Evolutionary conservation across 768 basidiomycete species (phyloP).

Genomic region (Suillus americanus): DNA sequence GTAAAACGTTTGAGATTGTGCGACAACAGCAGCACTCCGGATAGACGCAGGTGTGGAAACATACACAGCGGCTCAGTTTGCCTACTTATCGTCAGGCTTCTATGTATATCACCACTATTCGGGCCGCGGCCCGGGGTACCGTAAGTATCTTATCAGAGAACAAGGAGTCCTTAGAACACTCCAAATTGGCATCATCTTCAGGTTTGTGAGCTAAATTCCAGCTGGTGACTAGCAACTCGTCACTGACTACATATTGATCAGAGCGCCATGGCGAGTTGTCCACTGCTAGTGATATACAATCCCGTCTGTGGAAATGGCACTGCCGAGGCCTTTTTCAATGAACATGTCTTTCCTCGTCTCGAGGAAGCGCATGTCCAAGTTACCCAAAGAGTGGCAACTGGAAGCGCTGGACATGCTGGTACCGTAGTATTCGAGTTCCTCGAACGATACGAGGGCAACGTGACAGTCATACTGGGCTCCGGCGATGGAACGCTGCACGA

Average conservation of each 20-base stretch:
- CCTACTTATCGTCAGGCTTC: no score
- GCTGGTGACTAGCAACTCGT: not conserved
- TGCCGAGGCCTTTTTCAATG: constrained; percentile 54
- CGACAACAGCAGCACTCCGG: not conserved
- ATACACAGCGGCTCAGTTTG: not conserved
- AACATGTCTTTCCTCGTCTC: constrained; percentile 67
- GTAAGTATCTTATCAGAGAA: not conserved
- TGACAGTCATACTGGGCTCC: constrained; percentile 64
- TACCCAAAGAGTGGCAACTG: constrained; percentile 46
- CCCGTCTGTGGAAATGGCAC: constrained; percentile 66
- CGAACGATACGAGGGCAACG: constrained; percentile 24
- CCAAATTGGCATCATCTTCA: not conserved
- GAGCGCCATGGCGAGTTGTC: constrained; percentile 31
- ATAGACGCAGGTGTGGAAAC: constrained; percentile 2
- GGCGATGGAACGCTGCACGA: constrained; percentile 96
- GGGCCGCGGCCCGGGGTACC: not conserved
- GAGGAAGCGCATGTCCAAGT: constrained; percentile 32
- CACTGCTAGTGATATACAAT: constrained; percentile 70
- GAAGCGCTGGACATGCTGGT: constrained; percentile 55
- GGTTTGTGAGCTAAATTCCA: not conserved
- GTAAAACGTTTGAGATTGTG: not conserved
- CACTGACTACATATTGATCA: not conserved
- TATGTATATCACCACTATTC: not conserved
- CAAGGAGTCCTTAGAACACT: not conserved
- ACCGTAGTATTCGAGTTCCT: constrained; percentile 42